Evolutionary conservation across 2,329 filamentous ascomycete species (phyloP), one percentile per base, ranked within the genome.

Genomic region (Apiospora malaysiana): DNA sequence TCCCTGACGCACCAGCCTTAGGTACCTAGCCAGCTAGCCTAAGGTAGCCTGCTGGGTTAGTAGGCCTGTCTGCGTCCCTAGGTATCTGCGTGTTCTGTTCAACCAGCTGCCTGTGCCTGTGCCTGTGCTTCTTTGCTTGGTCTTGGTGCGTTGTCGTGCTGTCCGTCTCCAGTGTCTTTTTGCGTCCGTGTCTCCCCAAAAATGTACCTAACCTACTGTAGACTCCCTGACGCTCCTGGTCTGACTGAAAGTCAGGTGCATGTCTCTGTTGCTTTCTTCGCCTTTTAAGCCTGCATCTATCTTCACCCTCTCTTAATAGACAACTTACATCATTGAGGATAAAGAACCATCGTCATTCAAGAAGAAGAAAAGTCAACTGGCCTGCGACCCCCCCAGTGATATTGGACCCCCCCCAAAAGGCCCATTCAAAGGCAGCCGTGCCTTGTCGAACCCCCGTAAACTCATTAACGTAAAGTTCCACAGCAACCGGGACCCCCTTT

Each of bases 1-100:
- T 47, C 43, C 25, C 46, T 77, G 76, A 78, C 74, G 73, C 74
- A 75, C 74, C 63, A 77, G 76, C 76, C 76, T 78, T n/a, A n/a
- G n/a, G n/a, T n/a, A n/a, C n/a, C n/a, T n/a, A n/a, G n/a, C n/a
- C n/a, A n/a, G n/a, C n/a, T n/a, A n/a, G n/a, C n/a, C n/a, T n/a
- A n/a, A n/a, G n/a, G n/a, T n/a, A n/a, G n/a, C n/a, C n/a, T n/a
- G n/a, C n/a, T n/a, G n/a, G n/a, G 76, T 77, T 75, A 77, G 73
- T 76, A 78, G 77, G 76, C 75, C 14, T 56, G 51, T n/a, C n/a
- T n/a, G n/a, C n/a, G n/a, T n/a, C n/a, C n/a, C n/a, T n/a, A n/a
- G n/a, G n/a, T n/a, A n/a, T n/a, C n/a, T n/a, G n/a, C n/a, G n/a
- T n/a, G n/a, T 78, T 75, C 77, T 76, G 76, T 74, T 78, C 65